phyloP scores from a whole-genome alignment of 2,329 filamentous ascomycete genomes.

The Trichoderma sp. region DNA sequence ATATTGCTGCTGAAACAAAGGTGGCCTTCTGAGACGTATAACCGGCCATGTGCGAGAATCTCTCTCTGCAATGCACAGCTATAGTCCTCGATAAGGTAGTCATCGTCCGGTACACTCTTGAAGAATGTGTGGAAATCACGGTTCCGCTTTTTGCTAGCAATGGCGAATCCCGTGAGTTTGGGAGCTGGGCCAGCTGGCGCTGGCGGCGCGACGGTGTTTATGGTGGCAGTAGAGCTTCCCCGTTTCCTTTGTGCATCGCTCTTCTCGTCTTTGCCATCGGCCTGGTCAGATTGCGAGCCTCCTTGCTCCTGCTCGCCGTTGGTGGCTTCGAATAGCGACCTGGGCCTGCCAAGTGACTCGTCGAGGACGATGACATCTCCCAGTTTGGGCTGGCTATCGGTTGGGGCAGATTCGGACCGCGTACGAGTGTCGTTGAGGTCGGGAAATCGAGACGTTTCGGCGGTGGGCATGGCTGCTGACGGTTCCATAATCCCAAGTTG shows the following conservation, averaged over 20 bases:
- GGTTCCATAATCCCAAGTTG: slow-evolving; percentile 74
- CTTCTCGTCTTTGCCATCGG: slow-evolving; percentile 62
- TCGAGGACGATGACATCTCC: slow-evolving; percentile 32
- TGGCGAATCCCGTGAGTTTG: slow-evolving; percentile 89
- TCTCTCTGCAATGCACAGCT: slow-evolving; percentile 94
- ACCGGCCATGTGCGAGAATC: slow-evolving; percentile 85
- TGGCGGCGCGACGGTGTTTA: slow-evolving; percentile 60
- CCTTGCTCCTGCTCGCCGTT: slow-evolving; percentile 60
- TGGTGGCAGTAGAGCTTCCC: slow-evolving; percentile 73
- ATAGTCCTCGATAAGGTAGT: slow-evolving; percentile 97
- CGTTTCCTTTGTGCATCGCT: slow-evolving; percentile 70
- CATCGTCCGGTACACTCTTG: slow-evolving; percentile 94
- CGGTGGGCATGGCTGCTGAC: slow-evolving; percentile 52
- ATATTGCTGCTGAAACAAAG: slow-evolving; percentile 99
- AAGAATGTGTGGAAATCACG: slow-evolving; percentile 91
- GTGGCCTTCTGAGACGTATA: slow-evolving; percentile 96
- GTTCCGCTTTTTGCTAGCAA: slow-evolving; percentile 94
- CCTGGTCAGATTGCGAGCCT: slow-evolving; percentile 59
- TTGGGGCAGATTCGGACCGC: slow-evolving; percentile 59
- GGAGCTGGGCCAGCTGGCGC: slow-evolving; percentile 46
- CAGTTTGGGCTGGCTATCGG: slow-evolving; percentile 37
- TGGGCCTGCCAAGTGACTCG: slow-evolving; percentile 40
- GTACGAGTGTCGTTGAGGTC: slow-evolving; percentile 46
- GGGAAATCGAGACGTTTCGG: slow-evolving; percentile 53
- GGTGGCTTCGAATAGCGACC: slow-evolving; percentile 50